Evolutionary conservation across 2,329 filamentous ascomycete genomes (phyloP).

Genomic region (Colletotrichum salicis): DNA sequence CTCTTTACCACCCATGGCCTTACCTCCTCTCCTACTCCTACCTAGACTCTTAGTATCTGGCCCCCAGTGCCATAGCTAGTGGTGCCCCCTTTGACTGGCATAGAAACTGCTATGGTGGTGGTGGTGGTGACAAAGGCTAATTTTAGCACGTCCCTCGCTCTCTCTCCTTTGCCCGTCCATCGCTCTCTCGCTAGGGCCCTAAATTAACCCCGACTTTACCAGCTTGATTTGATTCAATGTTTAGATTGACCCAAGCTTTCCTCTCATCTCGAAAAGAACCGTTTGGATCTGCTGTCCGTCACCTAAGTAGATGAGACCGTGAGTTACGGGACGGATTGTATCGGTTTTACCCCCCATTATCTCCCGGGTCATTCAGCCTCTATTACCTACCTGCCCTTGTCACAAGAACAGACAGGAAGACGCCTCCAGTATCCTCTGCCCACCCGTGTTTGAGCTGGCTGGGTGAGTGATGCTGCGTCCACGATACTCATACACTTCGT

Average conservation of each 20-base stretch:
- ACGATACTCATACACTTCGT: constrained; percentile 14
- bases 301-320: neutral
- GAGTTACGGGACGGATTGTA: neutral
- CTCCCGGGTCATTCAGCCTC: neutral
- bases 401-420: neutral
- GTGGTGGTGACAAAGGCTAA: constrained; percentile 16
- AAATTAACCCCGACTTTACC: constrained; percentile 11
- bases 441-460: neutral
- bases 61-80: neutral
- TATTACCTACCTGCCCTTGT: neutral
- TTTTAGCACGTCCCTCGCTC: constrained; percentile 20
- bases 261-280: constrained; percentile 12
- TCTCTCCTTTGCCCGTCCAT: neutral
- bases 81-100: neutral
- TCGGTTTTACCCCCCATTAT: neutral
- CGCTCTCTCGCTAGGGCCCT: constrained; percentile 7
- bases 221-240: constrained; percentile 5
- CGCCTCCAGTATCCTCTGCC: neutral
- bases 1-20: no score
- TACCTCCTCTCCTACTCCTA: no score
- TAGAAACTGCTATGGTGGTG: no score
- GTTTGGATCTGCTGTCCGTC: constrained; percentile 5
- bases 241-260: constrained; percentile 23
- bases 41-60: no score
- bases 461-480: constrained; percentile 4